phyloP scores from a whole-genome alignment of 2,329 filamentous ascomycete species.

The Madurella mycetomatis region DNA sequence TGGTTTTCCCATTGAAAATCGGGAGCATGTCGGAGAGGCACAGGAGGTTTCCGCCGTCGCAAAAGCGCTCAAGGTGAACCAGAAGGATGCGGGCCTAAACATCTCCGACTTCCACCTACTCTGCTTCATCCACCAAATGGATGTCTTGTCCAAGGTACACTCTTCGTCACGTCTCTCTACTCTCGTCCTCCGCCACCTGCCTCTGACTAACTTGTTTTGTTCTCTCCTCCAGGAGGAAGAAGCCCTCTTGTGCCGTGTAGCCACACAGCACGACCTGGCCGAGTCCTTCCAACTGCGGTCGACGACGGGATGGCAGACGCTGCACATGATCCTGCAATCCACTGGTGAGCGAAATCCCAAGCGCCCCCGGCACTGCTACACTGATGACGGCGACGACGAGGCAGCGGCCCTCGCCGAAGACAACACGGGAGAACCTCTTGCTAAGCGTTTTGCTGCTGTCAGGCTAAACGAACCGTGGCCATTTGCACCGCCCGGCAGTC shows the following conservation, averaged over 20 bases:
- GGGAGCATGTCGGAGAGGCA: constrained; percentile 76
- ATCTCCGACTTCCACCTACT: constrained; percentile 93
- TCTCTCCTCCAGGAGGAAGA: constrained; percentile 70
- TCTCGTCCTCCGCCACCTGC: background rate
- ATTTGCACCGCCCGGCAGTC: background rate
- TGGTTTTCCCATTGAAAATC: constrained; percentile 86
- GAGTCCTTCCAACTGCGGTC: constrained; percentile 80
- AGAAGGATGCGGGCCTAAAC: constrained; percentile 54
- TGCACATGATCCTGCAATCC: constrained; percentile 89
- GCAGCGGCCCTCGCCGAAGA: constrained; percentile 23
- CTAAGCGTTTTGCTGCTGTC: constrained; percentile 64
- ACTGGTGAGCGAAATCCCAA: constrained; percentile 95
- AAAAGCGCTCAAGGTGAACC: constrained; percentile 60
- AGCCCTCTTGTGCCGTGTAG: constrained; percentile 77
- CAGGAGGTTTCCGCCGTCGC: constrained; percentile 71
- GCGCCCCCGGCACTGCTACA: constrained; percentile 44
- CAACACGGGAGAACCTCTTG: constrained; percentile 51
- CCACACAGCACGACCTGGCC: constrained; percentile 72
- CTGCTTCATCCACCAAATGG: constrained; percentile 77
- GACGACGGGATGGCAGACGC: constrained; percentile 87
- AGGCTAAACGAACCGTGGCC: constrained; percentile 48
- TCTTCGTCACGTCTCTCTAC: constrained; percentile 1
- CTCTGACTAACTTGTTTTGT: background rate
- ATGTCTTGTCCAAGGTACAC: constrained; percentile 77
- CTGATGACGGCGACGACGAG: constrained; percentile 30